Evolutionary conservation across 2,329 filamentous ascomycete species (phyloP), one percentile per base, ranked within the genome.

Genomic region (Fusarium floridanum): DNA sequence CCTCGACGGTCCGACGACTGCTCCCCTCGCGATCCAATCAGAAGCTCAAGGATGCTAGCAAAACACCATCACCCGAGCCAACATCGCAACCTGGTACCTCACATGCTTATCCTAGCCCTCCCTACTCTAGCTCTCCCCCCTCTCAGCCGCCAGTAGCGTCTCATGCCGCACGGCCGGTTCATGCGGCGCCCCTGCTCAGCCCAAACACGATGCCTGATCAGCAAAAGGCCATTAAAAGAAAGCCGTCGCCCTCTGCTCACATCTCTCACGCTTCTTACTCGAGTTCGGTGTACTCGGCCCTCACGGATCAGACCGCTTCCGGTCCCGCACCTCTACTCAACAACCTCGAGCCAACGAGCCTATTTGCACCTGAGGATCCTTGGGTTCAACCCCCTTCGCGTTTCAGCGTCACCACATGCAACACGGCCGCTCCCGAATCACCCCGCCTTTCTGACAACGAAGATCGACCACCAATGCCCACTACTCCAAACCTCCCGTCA

Each of bases 361-460:
- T 72, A 8, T 76, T 71, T 45, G 56, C 70, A 8, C 53, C 81
- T 22, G 78, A 84, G 14, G 77, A 81, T 68, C 67, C 87, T 41
- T 87, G 86, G 84, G 82, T 84, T 14, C 87, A 89, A 66, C 89
- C 89, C 7, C 81, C 84, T 3, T 92, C 90, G 59, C 88, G 89
- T 55, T 93, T 92, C 80, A 93, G 91, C 81, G 84, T 89, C 72
- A 91, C 89, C 9, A 92, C 90, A 2, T 91, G 89, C 77, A 86
- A 88, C 27, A 89, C 90, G 2, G 88, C 89, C 2, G 67, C 73
- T 45, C 63, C 77, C 32, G 79, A 76, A 32, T 79, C 80, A 14
- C 80, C 82, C 41, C 71, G 67, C 36, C 73, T 76, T 50, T 74
- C 73, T 27, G 60, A 63, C 4, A 77, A 79, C 16, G 80, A 80